phyloP scores from a whole-genome alignment of 176 grass and related monocot species.

The Bromus sterilis region DNA sequence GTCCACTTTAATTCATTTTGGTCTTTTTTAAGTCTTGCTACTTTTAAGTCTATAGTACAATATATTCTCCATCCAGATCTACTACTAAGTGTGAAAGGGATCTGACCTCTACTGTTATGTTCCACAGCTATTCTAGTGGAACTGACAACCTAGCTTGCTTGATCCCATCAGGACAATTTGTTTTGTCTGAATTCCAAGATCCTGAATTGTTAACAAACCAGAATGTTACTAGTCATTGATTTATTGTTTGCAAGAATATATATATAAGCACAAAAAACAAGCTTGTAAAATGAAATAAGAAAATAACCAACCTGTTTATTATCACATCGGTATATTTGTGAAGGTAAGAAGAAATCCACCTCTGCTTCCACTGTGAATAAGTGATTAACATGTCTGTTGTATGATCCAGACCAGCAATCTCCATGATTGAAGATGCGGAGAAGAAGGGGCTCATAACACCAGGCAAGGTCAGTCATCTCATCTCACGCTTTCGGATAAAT shows the following conservation, averaged over 20 bases:
- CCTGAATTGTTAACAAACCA: background rate
- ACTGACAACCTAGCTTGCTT: background rate
- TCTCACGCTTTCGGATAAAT: background rate
- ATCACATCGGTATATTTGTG: background rate
- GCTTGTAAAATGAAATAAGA: background rate
- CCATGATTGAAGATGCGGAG: conserved; percentile 95
- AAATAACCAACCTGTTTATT: background rate
- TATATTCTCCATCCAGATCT: background rate
- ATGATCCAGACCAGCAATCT: conserved; percentile 56
- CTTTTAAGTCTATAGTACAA: background rate
- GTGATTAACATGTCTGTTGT: background rate
- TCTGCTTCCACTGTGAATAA: background rate
- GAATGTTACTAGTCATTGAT: no score
- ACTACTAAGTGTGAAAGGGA: background rate
- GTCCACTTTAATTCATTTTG: no score
- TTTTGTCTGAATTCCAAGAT: background rate
- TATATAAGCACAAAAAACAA: background rate
- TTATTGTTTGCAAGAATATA: no score
- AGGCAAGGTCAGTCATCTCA: conserved; percentile 54
- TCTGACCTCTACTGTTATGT: background rate
- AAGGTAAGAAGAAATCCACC: background rate
- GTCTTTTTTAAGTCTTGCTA: no score
- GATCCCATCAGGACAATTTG: background rate
- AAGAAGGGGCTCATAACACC: conserved; percentile 82
- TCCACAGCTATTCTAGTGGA: background rate